Evolutionary conservation across 108 stramenopile species (phyloP).

Genomic region (Nannochloropsis gaditana): DNA sequence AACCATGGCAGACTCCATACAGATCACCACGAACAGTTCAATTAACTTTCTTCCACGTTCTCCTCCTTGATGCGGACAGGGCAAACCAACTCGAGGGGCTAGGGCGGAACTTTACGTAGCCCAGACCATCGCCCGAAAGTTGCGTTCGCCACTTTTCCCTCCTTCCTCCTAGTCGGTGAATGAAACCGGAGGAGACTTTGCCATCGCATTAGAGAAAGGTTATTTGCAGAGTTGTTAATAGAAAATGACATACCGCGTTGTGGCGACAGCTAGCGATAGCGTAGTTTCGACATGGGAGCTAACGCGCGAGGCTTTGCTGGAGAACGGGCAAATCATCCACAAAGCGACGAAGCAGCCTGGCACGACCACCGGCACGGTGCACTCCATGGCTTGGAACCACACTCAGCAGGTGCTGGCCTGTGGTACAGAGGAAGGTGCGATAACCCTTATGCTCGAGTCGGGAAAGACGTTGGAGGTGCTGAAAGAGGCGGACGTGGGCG

Average conservation of each 20-base stretch:
- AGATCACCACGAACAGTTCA: no score
- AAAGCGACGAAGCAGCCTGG: not conserved
- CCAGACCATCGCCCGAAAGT: no score
- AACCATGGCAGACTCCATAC: no score
- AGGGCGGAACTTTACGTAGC: no score
- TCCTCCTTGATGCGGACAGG: no score
- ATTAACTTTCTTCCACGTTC: no score
- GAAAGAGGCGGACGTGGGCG: not conserved
- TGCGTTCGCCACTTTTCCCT: no score
- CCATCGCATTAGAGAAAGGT: no score
- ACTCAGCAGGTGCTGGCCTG: slow-evolving; percentile 9
- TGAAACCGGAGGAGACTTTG: no score
- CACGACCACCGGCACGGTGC: not conserved
- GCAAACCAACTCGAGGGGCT: no score
- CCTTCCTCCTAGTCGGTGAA: no score
- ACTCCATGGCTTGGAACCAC: not conserved
- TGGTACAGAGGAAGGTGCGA: not conserved
- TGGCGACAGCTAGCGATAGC: not conserved
- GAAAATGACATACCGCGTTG: not conserved
- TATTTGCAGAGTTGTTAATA: no score
- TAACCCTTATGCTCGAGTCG: not conserved
- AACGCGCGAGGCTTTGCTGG: not conserved
- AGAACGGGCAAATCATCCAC: not conserved
- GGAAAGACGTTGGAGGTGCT: slow-evolving; percentile 19
- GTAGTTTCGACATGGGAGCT: slow-evolving; percentile 15